Percentiles rank a stretch among this genome's conserved stretches.
These are phyloP conservation scores for Neoboletus magnificus DNA, from an alignment of 768 basidiomycete genomes.

Conservation along the genomic window DNA sequence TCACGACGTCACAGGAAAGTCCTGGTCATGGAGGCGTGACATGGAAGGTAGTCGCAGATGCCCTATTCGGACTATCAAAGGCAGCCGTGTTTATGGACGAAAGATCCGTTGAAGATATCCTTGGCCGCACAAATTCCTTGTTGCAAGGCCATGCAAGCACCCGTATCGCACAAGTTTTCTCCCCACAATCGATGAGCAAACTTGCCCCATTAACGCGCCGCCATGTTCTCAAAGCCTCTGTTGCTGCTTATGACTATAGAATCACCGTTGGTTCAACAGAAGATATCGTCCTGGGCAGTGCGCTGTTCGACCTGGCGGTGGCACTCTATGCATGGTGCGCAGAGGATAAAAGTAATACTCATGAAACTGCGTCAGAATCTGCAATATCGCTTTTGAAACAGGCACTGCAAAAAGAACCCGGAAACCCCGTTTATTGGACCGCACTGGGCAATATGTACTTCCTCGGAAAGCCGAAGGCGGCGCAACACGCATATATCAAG, in stretches of 20 bases:
- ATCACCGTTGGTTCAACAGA: conserved; percentile 55
- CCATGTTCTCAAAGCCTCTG: conserved; percentile 48
- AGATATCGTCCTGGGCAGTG: conserved; percentile 48
- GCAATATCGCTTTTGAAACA: conserved; percentile 57
- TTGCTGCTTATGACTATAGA: conserved; percentile 60
- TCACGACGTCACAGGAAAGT: conserved; percentile 47
- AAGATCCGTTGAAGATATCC: conserved; percentile 31
- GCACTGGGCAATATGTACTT: conserved; percentile 77
- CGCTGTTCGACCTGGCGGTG: conserved; percentile 73
- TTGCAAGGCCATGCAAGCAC: conserved; percentile 40
- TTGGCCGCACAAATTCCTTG: conserved; percentile 37
- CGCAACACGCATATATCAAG: conserved; percentile 91
- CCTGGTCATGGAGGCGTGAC: conserved; percentile 65
- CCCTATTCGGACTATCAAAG: conserved; percentile 61
- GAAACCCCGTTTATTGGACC: conserved; percentile 76
- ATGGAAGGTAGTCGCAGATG: conserved; percentile 86
- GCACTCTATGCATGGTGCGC: conserved; percentile 51
- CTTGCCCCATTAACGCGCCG: conserved; percentile 28
- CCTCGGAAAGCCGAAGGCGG: conserved; percentile 58
- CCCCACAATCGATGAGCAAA: conserved; percentile 27
- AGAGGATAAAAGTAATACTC: conserved; percentile 21
- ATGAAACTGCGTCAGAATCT: conserved; percentile 36
- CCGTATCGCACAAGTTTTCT: conserved; percentile 41
- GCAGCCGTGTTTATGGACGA: conserved; percentile 49
- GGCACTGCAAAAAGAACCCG: conserved; percentile 70